Percentiles rank a stretch among this genome's conserved stretches.
phyloP scores from a whole-genome alignment of 176 grass and related monocot species.

The Chrysopogon serrulatus region DNA sequence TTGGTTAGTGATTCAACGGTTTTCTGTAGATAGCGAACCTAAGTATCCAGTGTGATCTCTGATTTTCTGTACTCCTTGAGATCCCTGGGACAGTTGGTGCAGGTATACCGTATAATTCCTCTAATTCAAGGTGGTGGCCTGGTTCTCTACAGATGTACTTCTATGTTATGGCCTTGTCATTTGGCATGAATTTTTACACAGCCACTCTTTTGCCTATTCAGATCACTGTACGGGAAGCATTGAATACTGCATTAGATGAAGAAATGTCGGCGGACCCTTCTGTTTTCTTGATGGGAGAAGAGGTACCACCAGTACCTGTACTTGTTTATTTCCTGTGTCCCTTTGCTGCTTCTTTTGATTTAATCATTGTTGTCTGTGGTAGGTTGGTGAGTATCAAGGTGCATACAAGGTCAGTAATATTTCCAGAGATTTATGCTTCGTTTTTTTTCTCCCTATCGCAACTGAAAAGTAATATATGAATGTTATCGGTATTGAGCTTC shows the following conservation, averaged over 20 bases:
- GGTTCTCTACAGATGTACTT: not conserved
- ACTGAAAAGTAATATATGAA: not conserved
- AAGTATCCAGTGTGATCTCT: not conserved
- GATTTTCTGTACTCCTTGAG: not conserved
- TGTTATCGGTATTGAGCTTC: constrained; percentile 4
- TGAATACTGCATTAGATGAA: constrained; percentile 82
- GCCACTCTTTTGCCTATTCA: constrained; percentile 23
- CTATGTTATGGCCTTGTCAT: not conserved
- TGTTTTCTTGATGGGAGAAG: constrained; percentile 96
- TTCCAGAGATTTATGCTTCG: not conserved
- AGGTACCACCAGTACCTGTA: constrained; percentile 28
- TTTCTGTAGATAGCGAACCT: not conserved
- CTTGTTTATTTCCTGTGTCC: not conserved
- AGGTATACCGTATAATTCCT: not conserved
- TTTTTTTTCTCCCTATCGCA: not conserved
- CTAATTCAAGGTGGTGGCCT: not conserved
- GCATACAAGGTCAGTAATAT: constrained; percentile 77
- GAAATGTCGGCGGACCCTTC: constrained; percentile 92
- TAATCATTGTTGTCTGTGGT: constrained; percentile 22
- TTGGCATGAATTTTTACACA: constrained; percentile 3
- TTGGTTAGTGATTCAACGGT: not conserved
- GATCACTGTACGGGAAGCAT: constrained; percentile 79
- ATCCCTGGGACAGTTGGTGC: not conserved
- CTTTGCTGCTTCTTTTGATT: not conserved
- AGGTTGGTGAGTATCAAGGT: constrained; percentile 98